Conservation (phyloP, 495 filamentous ascomycete genomes). For the Corynascus novoguineensis region DNA sequence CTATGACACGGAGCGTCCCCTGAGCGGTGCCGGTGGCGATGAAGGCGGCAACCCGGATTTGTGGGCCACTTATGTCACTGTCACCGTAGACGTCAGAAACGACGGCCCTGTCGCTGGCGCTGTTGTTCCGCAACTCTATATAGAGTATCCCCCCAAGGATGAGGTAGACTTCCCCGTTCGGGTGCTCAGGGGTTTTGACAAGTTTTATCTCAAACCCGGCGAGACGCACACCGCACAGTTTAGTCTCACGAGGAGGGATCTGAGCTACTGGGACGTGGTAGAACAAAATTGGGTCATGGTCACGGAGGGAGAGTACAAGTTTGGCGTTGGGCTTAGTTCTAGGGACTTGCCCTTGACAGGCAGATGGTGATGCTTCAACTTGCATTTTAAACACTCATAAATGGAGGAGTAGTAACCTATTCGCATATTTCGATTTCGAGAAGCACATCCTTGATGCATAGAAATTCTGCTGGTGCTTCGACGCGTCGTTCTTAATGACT, state of each 20-base stretch:
- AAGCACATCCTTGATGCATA: too few relatives aligned
- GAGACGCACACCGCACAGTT: constrained; percentile 59
- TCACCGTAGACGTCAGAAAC: constrained; percentile 66
- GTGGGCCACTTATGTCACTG: constrained; percentile 59
- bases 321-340: constrained; percentile 43
- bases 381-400: not conserved
- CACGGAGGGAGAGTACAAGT: constrained; percentile 40
- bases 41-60: constrained; percentile 82
- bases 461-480: too few relatives aligned
- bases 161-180: constrained; percentile 66
- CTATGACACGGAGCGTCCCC: constrained; percentile 51
- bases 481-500: not conserved
- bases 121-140: constrained; percentile 78
- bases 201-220: constrained; percentile 55
- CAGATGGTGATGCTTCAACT: constrained; percentile 27
- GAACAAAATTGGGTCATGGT: constrained; percentile 81
- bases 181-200: constrained; percentile 78
- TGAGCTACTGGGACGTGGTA: constrained; percentile 72
- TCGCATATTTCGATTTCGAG: too few relatives aligned
- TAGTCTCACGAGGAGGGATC: constrained; percentile 67
- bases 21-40: constrained; percentile 69
- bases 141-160: constrained; percentile 60
- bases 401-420: not conserved
- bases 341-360: constrained; percentile 31
- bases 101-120: constrained; percentile 59